These are phyloP conservation scores for Trichothecium roseum DNA, from an alignment of 2,329 filamentous ascomycete species.

Conservation along the genomic window DNA sequence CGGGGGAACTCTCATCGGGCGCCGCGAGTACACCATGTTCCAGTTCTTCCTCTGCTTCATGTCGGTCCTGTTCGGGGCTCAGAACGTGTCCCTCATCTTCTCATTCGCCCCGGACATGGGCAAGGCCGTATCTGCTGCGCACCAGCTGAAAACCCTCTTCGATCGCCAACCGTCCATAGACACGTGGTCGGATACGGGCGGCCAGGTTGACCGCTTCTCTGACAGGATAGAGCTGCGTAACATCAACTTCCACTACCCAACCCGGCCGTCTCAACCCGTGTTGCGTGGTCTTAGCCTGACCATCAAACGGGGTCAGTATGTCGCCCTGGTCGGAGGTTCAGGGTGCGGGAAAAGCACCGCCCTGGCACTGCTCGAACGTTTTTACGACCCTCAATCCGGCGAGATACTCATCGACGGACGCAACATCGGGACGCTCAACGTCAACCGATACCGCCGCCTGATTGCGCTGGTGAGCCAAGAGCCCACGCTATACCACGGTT, in stretches of 20 bases:
- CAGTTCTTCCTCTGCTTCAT: conserved; percentile 39
- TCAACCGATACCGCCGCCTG: conserved; percentile 75
- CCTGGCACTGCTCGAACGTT: conserved; percentile 83
- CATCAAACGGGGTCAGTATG: conserved; percentile 26
- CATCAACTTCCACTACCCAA: conserved; percentile 92
- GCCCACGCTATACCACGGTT: conserved; percentile 88
- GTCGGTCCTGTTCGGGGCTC: conserved; percentile 34
- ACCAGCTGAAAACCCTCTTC: conserved; percentile 1
- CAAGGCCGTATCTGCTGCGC: conserved; percentile 2
- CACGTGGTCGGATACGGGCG: conserved; percentile 1
- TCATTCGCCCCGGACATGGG: conserved; percentile 4
- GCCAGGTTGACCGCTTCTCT: conserved; percentile 1
- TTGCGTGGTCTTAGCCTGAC: conserved; percentile 8
- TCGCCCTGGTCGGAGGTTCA: conserved; percentile 81
- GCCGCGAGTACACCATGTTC: conserved; percentile 41
- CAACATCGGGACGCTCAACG: conserved; percentile 70
- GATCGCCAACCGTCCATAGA: conserved; percentile 3
- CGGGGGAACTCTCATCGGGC: conserved; percentile 65
- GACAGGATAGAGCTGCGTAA: conserved; percentile 70
- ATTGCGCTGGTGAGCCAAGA: conserved; percentile 90
- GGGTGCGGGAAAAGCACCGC: conserved; percentile 94
- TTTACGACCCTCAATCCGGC: conserved; percentile 81
- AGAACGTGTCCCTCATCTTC: conserved; percentile 12
- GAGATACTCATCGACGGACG: conserved; percentile 73
- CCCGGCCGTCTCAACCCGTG: conserved; percentile 43